Base-by-base conservation (phyloP, 495 filamentous ascomycete genomes). In the Penicillium verhagenii region DNA sequence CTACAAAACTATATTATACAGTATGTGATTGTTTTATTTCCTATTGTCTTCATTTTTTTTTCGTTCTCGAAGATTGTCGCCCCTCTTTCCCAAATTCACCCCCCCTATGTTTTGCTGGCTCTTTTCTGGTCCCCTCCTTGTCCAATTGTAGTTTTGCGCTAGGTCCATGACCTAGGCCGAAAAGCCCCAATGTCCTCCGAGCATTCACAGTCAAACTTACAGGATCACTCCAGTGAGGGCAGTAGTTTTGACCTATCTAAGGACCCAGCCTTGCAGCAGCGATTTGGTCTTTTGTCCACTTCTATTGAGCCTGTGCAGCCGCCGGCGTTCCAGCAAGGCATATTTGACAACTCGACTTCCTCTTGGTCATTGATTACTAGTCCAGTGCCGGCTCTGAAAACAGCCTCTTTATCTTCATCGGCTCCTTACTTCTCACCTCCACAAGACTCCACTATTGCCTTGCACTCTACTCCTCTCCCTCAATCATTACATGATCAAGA, bases 121-220 rank as follows among this genome's bases (percentile, higher is more conserved):
- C 56, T 25, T 50, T 46, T 56, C 50, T 50, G 47, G 52, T 40
- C 54, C 60, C 58, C 56, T 42, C 51, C 39, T 49, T 53, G 44
- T 51, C 13, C 37, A 28, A 52, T 42, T 53, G 55, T 47, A 60
- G 40, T 59, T 50, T 50, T 26, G 40, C 24, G 47, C 51, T 55
- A 52, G 58, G 57, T 60, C 56, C 31, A 52, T 47, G 54, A 49
- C 57, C 50, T 52, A 59, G 52, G 54, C 52, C 23, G 25, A 24
- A 47, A 60, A 53, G 40, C 52, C 56, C 54, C 47, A 26, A 65
- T 68, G 65, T 66, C 56, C 26, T 45, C 50, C 50, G 42, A 48
- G 21, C 45, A 50, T 19, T 23, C 24, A 43, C 49, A 52, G 49
- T 63, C 54, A 52, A 56, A 55, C 65, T 68, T 59, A 66, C 59